phyloP scores from a whole-genome alignment of 2,329 filamentous ascomycete species.

The Davidsoniella neocaledoniae region DNA sequence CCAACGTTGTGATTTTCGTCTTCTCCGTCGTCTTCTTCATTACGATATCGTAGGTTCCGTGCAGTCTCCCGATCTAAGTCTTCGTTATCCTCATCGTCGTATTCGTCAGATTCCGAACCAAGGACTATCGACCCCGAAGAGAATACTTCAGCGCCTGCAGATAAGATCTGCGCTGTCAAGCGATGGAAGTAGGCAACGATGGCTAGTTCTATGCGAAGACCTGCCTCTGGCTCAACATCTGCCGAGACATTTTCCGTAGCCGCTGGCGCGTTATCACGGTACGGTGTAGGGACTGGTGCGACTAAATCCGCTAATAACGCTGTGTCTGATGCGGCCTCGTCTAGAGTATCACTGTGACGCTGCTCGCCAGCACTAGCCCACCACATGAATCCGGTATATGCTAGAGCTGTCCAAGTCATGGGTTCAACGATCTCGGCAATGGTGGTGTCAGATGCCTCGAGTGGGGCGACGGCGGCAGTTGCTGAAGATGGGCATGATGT shows the following conservation, averaged over 20 bases:
- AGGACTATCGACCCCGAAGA: constrained; percentile 27
- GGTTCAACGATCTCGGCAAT: constrained; percentile 44
- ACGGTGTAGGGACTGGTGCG: constrained; percentile 16
- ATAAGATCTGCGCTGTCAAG: constrained; percentile 49
- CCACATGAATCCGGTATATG: constrained; percentile 76
- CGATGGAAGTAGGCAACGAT: constrained; percentile 72
- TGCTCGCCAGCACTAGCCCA: constrained; percentile 74
- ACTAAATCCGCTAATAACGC: constrained; percentile 36
- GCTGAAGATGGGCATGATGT: background rate
- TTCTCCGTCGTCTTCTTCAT: constrained; percentile 13
- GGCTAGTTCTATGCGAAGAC: constrained; percentile 40
- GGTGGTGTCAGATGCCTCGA: constrained; percentile 25
- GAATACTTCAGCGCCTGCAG: constrained; percentile 42
- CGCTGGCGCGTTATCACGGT: background rate
- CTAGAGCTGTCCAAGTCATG: constrained; percentile 53
- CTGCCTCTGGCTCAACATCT: constrained; percentile 25
- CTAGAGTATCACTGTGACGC: constrained; percentile 40
- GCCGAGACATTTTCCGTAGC: background rate
- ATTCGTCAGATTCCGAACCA: constrained; percentile 19
- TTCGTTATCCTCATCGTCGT: constrained; percentile 19
- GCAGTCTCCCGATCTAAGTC: constrained; percentile 15
- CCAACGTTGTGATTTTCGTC: constrained; percentile 21
- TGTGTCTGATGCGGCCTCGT: constrained; percentile 38
- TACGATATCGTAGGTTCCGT: constrained; percentile 13
- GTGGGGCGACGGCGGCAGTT: background rate